These are phyloP conservation scores for Epichloe hybrida DNA, from an alignment of 2,329 filamentous ascomycete species.

Conservation along the genomic window DNA sequence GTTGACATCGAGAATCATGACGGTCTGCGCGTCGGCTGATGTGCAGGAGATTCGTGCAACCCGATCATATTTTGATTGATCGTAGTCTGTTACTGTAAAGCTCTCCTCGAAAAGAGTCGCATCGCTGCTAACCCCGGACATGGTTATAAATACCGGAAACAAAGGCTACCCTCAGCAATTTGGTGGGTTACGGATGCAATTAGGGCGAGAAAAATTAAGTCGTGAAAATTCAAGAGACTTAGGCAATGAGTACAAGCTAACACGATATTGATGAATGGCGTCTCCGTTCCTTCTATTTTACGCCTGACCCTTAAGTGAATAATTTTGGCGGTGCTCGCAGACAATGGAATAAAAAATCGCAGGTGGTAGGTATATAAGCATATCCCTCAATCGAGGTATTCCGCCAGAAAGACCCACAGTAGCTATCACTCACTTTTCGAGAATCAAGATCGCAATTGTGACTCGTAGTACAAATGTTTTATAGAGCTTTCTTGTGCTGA, in stretches of 20 bases:
- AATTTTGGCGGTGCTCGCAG: not conserved
- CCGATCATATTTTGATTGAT: constrained; percentile 87
- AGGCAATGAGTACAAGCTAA: not conserved
- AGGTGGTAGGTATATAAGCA: constrained; percentile 3
- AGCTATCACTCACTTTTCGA: not conserved
- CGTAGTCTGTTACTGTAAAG: constrained; percentile 68
- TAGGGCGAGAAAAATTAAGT: not conserved
- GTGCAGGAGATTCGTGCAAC: constrained; percentile 74
- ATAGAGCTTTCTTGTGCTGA: too few species aligned
- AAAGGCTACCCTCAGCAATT: not conserved
- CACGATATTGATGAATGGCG: not conserved
- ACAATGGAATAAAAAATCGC: not conserved
- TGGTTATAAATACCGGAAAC: not conserved
- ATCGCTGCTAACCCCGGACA: constrained; percentile 49
- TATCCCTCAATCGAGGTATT: constrained; percentile 14
- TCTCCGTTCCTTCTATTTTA: not conserved
- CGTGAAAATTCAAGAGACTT: not conserved
- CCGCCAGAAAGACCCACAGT: constrained; percentile 1
- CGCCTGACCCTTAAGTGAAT: not conserved
- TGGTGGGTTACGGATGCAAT: not conserved
- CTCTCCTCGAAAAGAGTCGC: constrained; percentile 87
- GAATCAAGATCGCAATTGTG: not conserved
- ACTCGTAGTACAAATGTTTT: too few species aligned
- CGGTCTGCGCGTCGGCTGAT: constrained; percentile 59
- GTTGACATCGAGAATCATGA: constrained; percentile 85